Conservation (phyloP, 2,329 filamentous ascomycete genomes). For the Dichotomopilus funicola region DNA sequence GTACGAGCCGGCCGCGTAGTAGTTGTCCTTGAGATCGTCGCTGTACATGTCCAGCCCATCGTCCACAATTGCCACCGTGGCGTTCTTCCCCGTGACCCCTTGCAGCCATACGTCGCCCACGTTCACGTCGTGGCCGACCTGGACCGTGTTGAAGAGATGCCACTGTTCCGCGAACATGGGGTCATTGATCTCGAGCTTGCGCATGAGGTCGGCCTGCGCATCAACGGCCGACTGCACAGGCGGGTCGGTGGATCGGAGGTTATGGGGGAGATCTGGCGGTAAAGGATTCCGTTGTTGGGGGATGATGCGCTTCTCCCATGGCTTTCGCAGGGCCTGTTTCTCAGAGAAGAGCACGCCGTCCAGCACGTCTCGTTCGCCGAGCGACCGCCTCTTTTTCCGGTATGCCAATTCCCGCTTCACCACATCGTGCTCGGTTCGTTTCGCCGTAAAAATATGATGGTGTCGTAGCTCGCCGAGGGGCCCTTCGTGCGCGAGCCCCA, state of each 20-base stretch:
- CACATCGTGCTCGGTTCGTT: constrained; percentile 54
- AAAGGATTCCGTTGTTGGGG: constrained; percentile 32
- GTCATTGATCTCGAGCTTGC: constrained; percentile 68
- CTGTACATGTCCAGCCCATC: constrained; percentile 96
- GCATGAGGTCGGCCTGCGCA: constrained; percentile 54
- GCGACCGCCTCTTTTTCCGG: constrained; percentile 55
- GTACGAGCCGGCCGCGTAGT: constrained; percentile 85
- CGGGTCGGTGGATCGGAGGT: constrained; percentile 22
- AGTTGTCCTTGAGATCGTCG: constrained; percentile 85
- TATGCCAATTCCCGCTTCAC: constrained; percentile 48
- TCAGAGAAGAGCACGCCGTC: constrained; percentile 71
- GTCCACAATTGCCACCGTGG: constrained; percentile 89
- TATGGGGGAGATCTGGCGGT: constrained; percentile 8
- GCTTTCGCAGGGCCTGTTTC: constrained; percentile 56
- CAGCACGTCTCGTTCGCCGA: constrained; percentile 51
- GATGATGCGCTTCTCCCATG: constrained; percentile 47
- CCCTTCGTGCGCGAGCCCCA: constrained; percentile 77
- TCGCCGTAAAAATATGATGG: constrained; percentile 81
- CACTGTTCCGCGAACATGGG: constrained; percentile 93
- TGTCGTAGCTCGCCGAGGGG: constrained; percentile 68
- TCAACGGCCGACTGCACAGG: constrained; percentile 42
- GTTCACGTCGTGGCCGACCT: constrained; percentile 86
- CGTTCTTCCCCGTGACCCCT: constrained; percentile 81
- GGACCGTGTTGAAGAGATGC: constrained; percentile 81
- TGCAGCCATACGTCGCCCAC: constrained; percentile 90